Base-by-base conservation (phyloP, 768 basidiomycete species). In the Lactarius deliciosus region DNA sequence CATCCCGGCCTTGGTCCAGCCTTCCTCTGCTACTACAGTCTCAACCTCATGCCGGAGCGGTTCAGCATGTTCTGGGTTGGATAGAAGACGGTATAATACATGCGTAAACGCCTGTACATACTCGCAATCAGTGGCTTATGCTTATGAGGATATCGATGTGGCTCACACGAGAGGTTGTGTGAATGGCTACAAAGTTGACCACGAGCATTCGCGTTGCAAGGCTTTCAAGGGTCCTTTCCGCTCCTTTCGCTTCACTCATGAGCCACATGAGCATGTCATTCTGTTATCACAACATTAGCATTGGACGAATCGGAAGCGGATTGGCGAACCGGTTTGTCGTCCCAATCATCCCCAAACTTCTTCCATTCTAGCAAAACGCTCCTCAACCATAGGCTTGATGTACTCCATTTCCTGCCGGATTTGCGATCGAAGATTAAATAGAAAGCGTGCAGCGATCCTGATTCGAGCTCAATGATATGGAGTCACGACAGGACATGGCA, bases 201-300 rank as follows among this genome's bases (percentile, higher is more conserved):
- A 74, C 57, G 43, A 81, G 73, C 57, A 80, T 71, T 57, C 79
- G 75, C 9, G 28, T 58, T 0, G 68, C 61, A 10, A 80, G 61
- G 43, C 72, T 73, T 50, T 75, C 70, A 32, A 74, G 68, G 65
- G 71, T 66, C 71, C 71, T 68, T 71, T 80, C 69, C 65, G 71
- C 41, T 68, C 74, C 67, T 71, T 71, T 54, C 41, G 74, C 74
- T 13, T 75, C 75, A 7, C 76, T 75, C 69, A 81, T 74, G 22
- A 81, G 71, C 81, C 79, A 80, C 38, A 74, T 75, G 15, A 82
- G 73, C 70, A 81, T 60, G 67, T 81, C 81, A 54, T 78, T 76
- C 79, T 79, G 38, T 50, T 71, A 72, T 34, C 36, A 45, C 9
- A 16, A 22, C 2, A 22, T 47, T 13, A 22, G 5, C 15, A 34